Base-by-base conservation (phyloP, 2,329 filamentous ascomycete species). In the Myotisia sp. region DNA sequence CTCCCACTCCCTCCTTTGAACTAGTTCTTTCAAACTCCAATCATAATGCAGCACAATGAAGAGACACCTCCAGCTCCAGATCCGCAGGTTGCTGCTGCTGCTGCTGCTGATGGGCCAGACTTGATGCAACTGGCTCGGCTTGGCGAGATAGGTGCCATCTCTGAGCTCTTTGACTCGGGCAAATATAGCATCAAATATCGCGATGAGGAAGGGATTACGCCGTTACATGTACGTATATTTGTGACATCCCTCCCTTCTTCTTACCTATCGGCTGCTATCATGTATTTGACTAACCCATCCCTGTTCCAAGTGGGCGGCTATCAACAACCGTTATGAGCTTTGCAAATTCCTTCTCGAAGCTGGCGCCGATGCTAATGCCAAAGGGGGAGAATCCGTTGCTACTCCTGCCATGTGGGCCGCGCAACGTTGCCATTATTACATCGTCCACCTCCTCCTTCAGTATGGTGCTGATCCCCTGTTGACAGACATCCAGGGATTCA, bases 281-380 rank as follows among this genome's bases (percentile, higher is more conserved):
- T 35, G 30, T 40, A 33, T 24, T 22, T n/a, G 12, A 22, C 34
- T 13, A 33, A 8, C 3, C 28, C 14, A 12, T n/a, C n/a, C n/a
- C n/a, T n/a, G n/a, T n/a, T n/a, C n/a, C n/a, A n/a, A 98, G 84
- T 98, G 90, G 90, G 90, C 90, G 29, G 84, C 92, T 23, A 95
- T 98, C 57, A 98, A 98, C 64, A 95, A 95, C 53, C 90, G 94
- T 56, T 92, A 87, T 63, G 82, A 83, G 45, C 85, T 95, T 67
- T 94, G 87, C 71, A 87, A 90, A 58, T 94, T 92, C 59, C 75
- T 98, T 28, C 72, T 98, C 53, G 81, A 79, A 44, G 65, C 66
- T 31, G 85, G 85, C 51, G 90, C 86, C 51, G 80, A 92, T 53
- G 79, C 95, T 50, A 95, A 98, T 61, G 79, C 76, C 42, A 93